A percentile compares a stretch with the other conserved stretches of the same genome.
These are phyloP conservation scores for Penicillium paradoxum DNA, from an alignment of 495 filamentous ascomycete genomes.

Conservation along the genomic window DNA sequence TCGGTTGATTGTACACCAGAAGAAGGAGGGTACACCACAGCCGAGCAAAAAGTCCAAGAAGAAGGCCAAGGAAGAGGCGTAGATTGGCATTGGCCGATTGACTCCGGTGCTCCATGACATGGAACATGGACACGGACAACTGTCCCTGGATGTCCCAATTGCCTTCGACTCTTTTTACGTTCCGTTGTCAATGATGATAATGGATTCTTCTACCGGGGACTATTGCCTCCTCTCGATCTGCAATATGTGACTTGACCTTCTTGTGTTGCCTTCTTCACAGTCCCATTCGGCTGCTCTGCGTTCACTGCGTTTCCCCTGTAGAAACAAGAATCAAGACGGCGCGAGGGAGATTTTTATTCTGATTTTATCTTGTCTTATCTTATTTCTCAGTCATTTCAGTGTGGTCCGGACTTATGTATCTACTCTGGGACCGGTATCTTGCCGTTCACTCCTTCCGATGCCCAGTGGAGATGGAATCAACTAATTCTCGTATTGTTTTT, in stretches of 20 bases:
- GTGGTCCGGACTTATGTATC: conserved; percentile 1
- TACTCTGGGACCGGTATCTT: conserved; percentile 5
- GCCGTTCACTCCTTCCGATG: not conserved
- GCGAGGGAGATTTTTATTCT: conserved; percentile 21
- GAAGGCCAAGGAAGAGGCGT: conserved; percentile 44
- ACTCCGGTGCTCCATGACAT: not conserved
- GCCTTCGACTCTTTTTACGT: not conserved
- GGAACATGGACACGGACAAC: not conserved
- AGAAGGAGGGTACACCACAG: conserved; percentile 54
- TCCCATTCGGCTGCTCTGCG: conserved; percentile 12
- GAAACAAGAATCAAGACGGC: conserved; percentile 29
- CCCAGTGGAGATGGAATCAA: conserved; percentile 5
- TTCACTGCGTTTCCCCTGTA: conserved; percentile 21
- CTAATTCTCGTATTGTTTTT: not conserved
- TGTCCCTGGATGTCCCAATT: not conserved
- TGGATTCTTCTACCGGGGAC: not conserved
- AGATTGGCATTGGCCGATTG: conserved; percentile 11
- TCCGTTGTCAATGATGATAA: not conserved
- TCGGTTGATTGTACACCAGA: conserved; percentile 76
- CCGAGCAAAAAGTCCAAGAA: conserved; percentile 67
- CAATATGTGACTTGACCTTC: not conserved
- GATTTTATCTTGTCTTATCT: conserved; percentile 8
- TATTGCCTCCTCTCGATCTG: conserved; percentile 5
- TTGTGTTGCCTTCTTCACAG: conserved; percentile 8
- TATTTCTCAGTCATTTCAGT: conserved; percentile 2